Percentiles rank a stretch among this genome's conserved stretches.
Evolutionary conservation across 1,284 basidiomycete genomes (phyloP).

Genomic region (Termitomyces sp.): DNA sequence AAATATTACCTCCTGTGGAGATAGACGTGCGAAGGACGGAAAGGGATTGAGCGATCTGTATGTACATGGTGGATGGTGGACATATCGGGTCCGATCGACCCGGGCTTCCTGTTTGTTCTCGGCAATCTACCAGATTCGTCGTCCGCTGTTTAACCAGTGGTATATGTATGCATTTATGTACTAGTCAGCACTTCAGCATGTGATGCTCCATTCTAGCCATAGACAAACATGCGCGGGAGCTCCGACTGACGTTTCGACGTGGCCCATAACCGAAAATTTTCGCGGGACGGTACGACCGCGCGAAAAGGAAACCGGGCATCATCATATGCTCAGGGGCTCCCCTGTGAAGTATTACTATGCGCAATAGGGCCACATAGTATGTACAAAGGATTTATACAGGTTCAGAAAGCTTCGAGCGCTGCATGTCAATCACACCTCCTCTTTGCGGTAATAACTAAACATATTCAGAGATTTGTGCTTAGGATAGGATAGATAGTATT

Average conservation of each 20-base stretch:
- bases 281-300: background rate
- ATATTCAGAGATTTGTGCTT: background rate
- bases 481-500: too few species aligned
- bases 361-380: too few species aligned
- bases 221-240: background rate
- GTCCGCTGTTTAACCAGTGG: background rate
- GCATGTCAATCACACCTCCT: background rate
- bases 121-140: slow-evolving; percentile 6
- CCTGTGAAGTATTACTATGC: background rate
- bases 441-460: slow-evolving; percentile 3
- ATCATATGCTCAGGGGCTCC: background rate
- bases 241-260: background rate
- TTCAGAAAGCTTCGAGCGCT: slow-evolving; percentile 7
- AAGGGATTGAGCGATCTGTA: background rate
- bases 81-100: slow-evolving; percentile 11
- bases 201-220: background rate
- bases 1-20: slow-evolving; percentile 1
- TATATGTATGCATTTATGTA: too few species aligned
- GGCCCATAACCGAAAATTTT: slow-evolving; percentile 6
- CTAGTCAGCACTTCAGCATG: background rate
- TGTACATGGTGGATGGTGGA: background rate
- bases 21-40: slow-evolving; percentile 12
- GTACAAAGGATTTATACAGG: slow-evolving; percentile 1
- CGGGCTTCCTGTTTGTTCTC: slow-evolving; percentile 9
- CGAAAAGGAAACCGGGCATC: background rate